Percentiles rank a stretch among this genome's conserved stretches.
Conservation (phyloP, 2,329 filamentous ascomycete genomes). For the Alternaria ventricosa region DNA sequence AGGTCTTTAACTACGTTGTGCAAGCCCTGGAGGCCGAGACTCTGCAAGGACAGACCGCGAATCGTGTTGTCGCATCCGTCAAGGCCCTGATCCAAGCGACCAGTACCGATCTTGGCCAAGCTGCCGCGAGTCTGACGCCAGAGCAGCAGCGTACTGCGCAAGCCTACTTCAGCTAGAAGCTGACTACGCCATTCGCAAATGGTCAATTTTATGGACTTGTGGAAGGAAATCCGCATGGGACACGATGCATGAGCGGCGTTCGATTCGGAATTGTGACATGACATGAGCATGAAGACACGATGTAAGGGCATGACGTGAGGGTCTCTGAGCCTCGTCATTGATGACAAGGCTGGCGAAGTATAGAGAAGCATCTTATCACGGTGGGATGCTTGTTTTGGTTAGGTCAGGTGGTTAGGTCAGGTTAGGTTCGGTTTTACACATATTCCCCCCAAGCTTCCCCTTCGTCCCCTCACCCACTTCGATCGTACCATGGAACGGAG, state of each 20-base stretch:
- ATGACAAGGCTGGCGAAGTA: neutral
- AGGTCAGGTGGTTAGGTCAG: slow-evolving; percentile 12
- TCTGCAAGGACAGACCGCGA: slow-evolving; percentile 81
- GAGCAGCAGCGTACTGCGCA: slow-evolving; percentile 82
- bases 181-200: slow-evolving; percentile 1
- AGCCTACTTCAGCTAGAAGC: slow-evolving; percentile 72
- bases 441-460: slow-evolving; percentile 24
- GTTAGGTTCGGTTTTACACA: slow-evolving; percentile 12
- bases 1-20: slow-evolving; percentile 83
- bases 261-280: neutral
- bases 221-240: slow-evolving; percentile 2
- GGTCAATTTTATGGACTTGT: neutral
- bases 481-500: slow-evolving; percentile 3
- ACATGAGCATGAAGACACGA: neutral
- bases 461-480: neutral
- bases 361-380: neutral
- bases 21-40: slow-evolving; percentile 92
- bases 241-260: slow-evolving; percentile 11
- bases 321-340: neutral
- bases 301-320: neutral
- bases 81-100: slow-evolving; percentile 78
- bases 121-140: slow-evolving; percentile 76
- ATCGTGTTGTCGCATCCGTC: slow-evolving; percentile 75
- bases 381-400: slow-evolving; percentile 7
- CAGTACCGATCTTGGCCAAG: slow-evolving; percentile 75